These are phyloP conservation scores for Trichaptum fuscoviolaceum DNA, from an alignment of 768 basidiomycete genomes.

Conservation along the genomic window DNA sequence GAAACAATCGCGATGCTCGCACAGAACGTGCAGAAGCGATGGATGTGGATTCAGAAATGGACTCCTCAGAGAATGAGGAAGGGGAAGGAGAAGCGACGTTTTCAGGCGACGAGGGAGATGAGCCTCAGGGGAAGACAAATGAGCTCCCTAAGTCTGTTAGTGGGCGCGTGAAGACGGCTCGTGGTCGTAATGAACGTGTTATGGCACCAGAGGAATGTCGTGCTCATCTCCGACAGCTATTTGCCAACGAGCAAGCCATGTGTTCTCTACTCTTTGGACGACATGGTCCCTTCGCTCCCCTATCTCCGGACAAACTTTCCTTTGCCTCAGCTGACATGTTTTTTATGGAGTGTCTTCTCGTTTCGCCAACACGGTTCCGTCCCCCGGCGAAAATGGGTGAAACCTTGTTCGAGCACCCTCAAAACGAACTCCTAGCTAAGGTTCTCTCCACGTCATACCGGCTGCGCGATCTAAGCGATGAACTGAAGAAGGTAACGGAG, in stretches of 20 bases:
- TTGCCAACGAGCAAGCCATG: conserved; percentile 74
- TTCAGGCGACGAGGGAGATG: conserved; percentile 45
- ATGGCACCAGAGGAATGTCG: conserved; percentile 90
- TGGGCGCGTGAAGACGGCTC: conserved; percentile 67
- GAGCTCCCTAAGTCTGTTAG: conserved; percentile 66
- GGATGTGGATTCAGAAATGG: conserved; percentile 31
- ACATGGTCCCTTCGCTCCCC: conserved; percentile 76
- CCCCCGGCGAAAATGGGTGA: conserved; percentile 91
- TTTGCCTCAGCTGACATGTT: conserved; percentile 90
- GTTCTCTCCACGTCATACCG: conserved; percentile 78
- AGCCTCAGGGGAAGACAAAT: conserved; percentile 24
- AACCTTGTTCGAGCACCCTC: conserved; percentile 90
- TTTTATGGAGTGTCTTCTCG: conserved; percentile 89
- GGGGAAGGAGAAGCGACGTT: conserved; percentile 42
- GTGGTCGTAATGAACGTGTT: conserved; percentile 87
- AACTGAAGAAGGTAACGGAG: conserved; percentile 53
- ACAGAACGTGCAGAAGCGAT: conserved; percentile 45
- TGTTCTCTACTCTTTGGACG: conserved; percentile 88
- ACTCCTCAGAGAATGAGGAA: conserved; percentile 24
- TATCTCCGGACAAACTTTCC: conserved; percentile 55
- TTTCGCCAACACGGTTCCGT: conserved; percentile 93
- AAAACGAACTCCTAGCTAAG: conserved; percentile 83
- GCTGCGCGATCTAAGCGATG: conserved; percentile 69
- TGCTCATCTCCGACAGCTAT: conserved; percentile 86
- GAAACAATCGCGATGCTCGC: conserved; percentile 43